These are phyloP conservation scores for Lactarius psammicola DNA, from an alignment of 768 basidiomycete species.

Conservation along the genomic window DNA sequence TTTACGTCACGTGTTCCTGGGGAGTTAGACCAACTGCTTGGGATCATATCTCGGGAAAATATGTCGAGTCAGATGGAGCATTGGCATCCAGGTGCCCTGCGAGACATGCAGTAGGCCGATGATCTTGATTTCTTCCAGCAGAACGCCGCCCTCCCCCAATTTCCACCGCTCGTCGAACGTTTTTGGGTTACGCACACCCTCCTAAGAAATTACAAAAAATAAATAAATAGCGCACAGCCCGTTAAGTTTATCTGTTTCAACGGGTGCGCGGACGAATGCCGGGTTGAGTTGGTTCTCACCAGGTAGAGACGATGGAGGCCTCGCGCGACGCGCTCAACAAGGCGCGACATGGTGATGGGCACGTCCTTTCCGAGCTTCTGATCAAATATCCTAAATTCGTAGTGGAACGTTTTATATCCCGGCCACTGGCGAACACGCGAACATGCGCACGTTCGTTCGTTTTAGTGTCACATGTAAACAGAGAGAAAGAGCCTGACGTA, in stretches of 20 bases:
- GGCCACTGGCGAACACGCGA: slow-evolving; percentile 9
- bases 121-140: neutral
- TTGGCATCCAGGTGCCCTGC: neutral
- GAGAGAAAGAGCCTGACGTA: neutral
- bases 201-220: neutral
- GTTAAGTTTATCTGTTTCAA: neutral
- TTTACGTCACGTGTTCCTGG: neutral
- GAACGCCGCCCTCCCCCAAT: neutral
- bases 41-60: neutral
- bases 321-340: neutral
- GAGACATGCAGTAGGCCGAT: slow-evolving; percentile 4
- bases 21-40: neutral
- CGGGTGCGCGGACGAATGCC: neutral
- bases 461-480: neutral
- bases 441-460: neutral
- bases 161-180: neutral
- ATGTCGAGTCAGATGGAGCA: neutral
- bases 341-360: slow-evolving; percentile 6
- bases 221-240: neutral
- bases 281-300: neutral
- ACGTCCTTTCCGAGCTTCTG: neutral
- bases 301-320: neutral
- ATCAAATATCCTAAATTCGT: slow-evolving; percentile 21
- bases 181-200: neutral
- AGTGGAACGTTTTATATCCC: slow-evolving; percentile 12